phyloP scores from a whole-genome alignment of 2,329 filamentous ascomycete genomes.

The Claviceps lovelessii region DNA sequence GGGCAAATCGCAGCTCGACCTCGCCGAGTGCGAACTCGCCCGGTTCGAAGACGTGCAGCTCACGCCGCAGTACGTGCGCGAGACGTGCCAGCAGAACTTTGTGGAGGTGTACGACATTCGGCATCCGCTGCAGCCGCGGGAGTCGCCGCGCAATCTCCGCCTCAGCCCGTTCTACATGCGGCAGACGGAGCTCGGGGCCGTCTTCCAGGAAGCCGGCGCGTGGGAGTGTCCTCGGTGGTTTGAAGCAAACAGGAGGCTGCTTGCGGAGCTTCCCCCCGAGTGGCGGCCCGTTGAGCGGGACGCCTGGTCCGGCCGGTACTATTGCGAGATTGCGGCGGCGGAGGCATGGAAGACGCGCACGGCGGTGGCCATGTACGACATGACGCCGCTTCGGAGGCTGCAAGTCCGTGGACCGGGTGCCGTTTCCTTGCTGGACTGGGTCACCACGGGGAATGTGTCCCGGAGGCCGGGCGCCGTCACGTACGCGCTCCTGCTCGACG shows the following conservation, averaged over 20 bases:
- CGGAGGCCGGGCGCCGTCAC: slow-evolving; percentile 34
- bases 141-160: slow-evolving; percentile 43
- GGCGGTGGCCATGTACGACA: slow-evolving; percentile 46
- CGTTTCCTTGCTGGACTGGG: slow-evolving; percentile 35
- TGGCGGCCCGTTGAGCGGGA: slow-evolving; percentile 44
- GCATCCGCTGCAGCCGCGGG: slow-evolving; percentile 43
- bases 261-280: slow-evolving; percentile 34
- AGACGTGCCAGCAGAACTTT: slow-evolving; percentile 47
- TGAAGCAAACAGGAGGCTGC: slow-evolving; percentile 37
- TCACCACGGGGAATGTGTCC: slow-evolving; percentile 36
- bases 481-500: slow-evolving; percentile 42
- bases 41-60: slow-evolving; percentile 49
- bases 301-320: slow-evolving; percentile 40
- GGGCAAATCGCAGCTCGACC: slow-evolving; percentile 39
- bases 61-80: slow-evolving; percentile 37
- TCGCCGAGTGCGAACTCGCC: slow-evolving; percentile 43
- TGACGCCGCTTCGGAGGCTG: slow-evolving; percentile 44
- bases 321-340: slow-evolving; percentile 43
- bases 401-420: slow-evolving; percentile 45
- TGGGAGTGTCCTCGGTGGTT: slow-evolving; percentile 54
- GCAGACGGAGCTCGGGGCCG: slow-evolving; percentile 40
- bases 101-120: slow-evolving; percentile 51
- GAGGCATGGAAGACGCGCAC: slow-evolving; percentile 53
- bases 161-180: slow-evolving; percentile 42
- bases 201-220: slow-evolving; percentile 43